Evolutionary conservation across 352 stramenopile genomes (phyloP).

Genomic region (Blastocystis hominis): DNA sequence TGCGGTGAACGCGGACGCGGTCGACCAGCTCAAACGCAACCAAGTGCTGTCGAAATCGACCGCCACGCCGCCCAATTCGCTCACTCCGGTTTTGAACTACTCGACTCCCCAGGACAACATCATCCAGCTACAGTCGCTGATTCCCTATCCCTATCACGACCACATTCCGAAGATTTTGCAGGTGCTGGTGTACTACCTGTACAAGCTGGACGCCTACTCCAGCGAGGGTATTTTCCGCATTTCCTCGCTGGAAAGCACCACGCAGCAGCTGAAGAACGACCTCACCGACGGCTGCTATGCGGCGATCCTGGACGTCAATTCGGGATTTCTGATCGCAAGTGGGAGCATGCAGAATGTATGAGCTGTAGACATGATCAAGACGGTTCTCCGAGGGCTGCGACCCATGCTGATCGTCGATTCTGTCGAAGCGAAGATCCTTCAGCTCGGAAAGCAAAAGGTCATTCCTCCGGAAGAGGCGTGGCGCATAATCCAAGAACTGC

Average conservation of each 20-base stretch:
- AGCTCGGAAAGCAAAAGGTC: not conserved
- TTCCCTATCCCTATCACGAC: not conserved
- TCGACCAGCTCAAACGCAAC: not conserved
- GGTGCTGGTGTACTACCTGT: not conserved
- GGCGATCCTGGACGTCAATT: not conserved
- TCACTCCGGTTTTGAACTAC: not conserved
- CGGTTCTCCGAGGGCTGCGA: not conserved
- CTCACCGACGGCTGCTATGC: not conserved
- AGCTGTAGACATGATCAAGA: constrained; percentile 10
- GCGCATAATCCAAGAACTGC: not conserved
- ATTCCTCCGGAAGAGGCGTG: not conserved
- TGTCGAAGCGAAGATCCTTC: not conserved
- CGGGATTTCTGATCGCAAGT: not conserved
- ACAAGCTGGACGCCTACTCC: constrained; percentile 3
- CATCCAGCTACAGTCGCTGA: not conserved
- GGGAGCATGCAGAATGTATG: not conserved
- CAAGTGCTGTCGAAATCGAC: not conserved
- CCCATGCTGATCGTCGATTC: not conserved
- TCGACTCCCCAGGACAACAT: not conserved
- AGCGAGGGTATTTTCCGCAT: constrained; percentile 34
- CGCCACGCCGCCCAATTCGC: not conserved
- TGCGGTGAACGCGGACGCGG: not conserved
- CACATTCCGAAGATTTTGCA: constrained; percentile 6
- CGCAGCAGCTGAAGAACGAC: not conserved
- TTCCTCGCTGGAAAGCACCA: not conserved